These are phyloP conservation scores for Lumnitzera littorea DNA, from an alignment of 345 rosid species.

Conservation along the genomic window DNA sequence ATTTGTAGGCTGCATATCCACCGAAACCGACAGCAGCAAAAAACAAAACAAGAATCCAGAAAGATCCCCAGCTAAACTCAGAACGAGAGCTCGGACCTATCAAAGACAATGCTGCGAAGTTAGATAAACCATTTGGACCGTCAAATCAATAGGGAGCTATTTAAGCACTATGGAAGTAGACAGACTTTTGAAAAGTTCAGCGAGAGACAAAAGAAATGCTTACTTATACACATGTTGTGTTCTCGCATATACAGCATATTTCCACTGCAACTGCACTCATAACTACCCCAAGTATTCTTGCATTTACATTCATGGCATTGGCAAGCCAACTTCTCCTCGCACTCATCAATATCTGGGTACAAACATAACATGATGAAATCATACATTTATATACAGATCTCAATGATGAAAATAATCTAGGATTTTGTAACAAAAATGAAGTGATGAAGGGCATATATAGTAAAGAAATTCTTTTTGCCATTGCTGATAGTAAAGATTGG, in stretches of 20 bases:
- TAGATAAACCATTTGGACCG: too few relatives aligned
- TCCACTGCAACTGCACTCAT: conserved; percentile 76
- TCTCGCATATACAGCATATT: conserved; percentile 84
- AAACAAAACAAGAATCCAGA: conserved; percentile 69
- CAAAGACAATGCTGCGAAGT: too few relatives aligned
- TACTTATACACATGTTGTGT: conserved; percentile 83
- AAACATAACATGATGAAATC: not conserved
- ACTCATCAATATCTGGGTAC: conserved; percentile 71
- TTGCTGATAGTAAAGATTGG: too few relatives aligned
- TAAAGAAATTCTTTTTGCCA: too few relatives aligned
- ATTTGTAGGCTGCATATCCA: conserved; percentile 85
- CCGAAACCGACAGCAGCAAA: conserved; percentile 56
- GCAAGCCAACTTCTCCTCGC: conserved; percentile 76
- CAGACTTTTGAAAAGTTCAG: too few relatives aligned
- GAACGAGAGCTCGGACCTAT: conserved; percentile 44
- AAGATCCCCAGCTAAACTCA: conserved; percentile 58
- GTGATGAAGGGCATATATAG: too few relatives aligned
- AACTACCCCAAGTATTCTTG: conserved; percentile 92
- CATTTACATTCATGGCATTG: conserved; percentile 70
- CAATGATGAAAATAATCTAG: too few relatives aligned
- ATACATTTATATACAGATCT: too few relatives aligned
- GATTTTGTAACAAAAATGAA: too few relatives aligned
- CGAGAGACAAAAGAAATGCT: conserved; percentile 10
- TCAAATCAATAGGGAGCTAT: too few relatives aligned
- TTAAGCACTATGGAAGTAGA: too few relatives aligned